Conservation (phyloP, 78 protist species). For the Guillardia theta region DNA sequence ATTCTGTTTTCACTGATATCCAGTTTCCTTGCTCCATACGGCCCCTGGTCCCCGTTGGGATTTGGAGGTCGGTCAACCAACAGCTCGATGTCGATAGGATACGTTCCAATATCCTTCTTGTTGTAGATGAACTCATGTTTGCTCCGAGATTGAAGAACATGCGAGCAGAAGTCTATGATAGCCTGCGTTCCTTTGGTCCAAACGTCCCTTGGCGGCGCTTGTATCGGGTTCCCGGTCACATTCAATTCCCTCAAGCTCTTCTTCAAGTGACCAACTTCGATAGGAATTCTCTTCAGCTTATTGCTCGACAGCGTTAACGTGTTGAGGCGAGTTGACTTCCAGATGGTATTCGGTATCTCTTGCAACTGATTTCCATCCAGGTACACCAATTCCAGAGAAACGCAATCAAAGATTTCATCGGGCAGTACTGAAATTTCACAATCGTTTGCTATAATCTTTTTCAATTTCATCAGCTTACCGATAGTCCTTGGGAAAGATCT, state of each 20-base stretch:
- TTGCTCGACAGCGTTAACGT: background rate
- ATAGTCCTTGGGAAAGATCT: background rate
- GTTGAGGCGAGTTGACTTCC: background rate
- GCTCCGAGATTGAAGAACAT: background rate
- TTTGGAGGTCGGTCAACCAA: background rate
- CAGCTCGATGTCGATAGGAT: conserved; percentile 3
- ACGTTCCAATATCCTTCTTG: background rate
- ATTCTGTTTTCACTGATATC: background rate
- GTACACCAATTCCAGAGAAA: background rate
- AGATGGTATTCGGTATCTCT: background rate
- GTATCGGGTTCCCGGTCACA: background rate
- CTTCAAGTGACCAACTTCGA: background rate
- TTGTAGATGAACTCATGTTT: background rate
- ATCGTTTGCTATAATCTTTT: background rate
- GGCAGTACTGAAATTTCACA: background rate
- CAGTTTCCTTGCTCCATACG: background rate
- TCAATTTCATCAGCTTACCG: background rate
- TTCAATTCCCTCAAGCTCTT: background rate
- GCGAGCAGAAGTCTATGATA: background rate
- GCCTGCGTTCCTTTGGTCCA: background rate
- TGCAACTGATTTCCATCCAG: conserved; percentile 7
- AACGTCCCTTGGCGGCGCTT: background rate
- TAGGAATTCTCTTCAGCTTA: background rate
- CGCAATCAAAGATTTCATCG: background rate
- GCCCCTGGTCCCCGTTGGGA: background rate